These are phyloP conservation scores for Sanguinoderma infundibulare DNA, from an alignment of 1,284 basidiomycete genomes.

Conservation along the genomic window DNA sequence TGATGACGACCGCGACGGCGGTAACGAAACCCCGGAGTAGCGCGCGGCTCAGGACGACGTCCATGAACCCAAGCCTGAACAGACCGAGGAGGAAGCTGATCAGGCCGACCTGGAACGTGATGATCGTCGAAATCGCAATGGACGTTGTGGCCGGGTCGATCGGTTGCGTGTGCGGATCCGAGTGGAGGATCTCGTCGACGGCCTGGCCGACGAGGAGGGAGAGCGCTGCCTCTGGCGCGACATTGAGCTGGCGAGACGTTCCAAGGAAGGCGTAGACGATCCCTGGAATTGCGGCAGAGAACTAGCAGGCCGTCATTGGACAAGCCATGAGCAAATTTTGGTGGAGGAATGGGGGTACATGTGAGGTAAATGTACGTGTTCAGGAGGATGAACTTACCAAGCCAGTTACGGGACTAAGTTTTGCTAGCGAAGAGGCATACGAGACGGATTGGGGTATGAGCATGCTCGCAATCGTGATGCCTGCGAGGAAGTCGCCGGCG, in stretches of 20 bases:
- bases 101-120: slow-evolving; percentile 87
- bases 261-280: slow-evolving; percentile 87
- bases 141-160: slow-evolving; percentile 58
- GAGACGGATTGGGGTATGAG: slow-evolving; percentile 93
- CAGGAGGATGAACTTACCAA: slow-evolving; percentile 71
- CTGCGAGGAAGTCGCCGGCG: slow-evolving; percentile 82
- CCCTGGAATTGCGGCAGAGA: slow-evolving; percentile 81
- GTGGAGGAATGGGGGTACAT: no score
- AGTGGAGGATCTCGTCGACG: slow-evolving; percentile 70
- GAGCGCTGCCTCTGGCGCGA: slow-evolving; percentile 91
- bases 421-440: slow-evolving; percentile 87
- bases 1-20: slow-evolving; percentile 77
- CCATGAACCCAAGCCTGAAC: slow-evolving; percentile 90
- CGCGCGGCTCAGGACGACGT: slow-evolving; percentile 92
- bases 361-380: no score
- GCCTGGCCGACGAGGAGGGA: slow-evolving; percentile 90
- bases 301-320: slow-evolving; percentile 44
- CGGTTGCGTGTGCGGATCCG: slow-evolving; percentile 59
- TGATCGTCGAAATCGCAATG: slow-evolving; percentile 72
- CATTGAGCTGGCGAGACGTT: slow-evolving; percentile 80
- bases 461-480: slow-evolving; percentile 87
- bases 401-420: slow-evolving; percentile 81
- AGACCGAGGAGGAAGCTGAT: slow-evolving; percentile 89
- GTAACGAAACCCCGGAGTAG: slow-evolving; percentile 87
- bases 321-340: slow-evolving; percentile 32